Evolutionary conservation across 106 monocot genomes (phyloP), one percentile per base, ranked within the genome.

Genomic region (Xerophyta viscosa): DNA sequence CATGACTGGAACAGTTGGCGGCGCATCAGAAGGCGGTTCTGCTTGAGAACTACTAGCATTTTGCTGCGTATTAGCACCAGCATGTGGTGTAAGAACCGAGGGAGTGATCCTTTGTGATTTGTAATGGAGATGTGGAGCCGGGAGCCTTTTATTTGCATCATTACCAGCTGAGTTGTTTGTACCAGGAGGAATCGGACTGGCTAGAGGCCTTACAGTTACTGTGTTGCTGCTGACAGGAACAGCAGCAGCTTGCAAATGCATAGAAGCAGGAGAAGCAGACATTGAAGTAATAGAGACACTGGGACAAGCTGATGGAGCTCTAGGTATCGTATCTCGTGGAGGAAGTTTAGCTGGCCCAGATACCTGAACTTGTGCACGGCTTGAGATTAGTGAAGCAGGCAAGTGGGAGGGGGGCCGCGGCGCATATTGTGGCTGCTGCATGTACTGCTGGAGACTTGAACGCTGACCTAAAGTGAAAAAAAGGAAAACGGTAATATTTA

Each of bases 51-150:
- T 61, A 70, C 54, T 41, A 56, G 20, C 52, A 31, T 18, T 33
- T 33, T 11, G 33, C 11, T 33, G 33, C 24, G 10, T 12, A 39
- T 29, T 2, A 31, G 3, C 4, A 17, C 17, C 6, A 8, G 9
- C 0, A 22, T 33, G 14, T 52, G 66, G 15, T 25, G 36, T 24
- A 20, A 37, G 37, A 30, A 5, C 18, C 23, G 41, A 5, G 8
- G 25, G 12, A 36, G 4, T 24, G 63, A 29, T 22, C 37, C 52
- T 1, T 3, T 46, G 53, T 9, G 76, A 36, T 50, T 77, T 65
- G 41, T 63, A 76, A 6, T 67, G 70, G 25, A 86, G 64, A 56
- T 86, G 85, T 37, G 85, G 86, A 29, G 80, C 73, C n/a, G 77
- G 67, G 2, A 67, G 56, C 31, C 75, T n/a, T n/a, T n/a, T n/a